Percentiles rank a stretch among this genome's conserved stretches.
These are phyloP conservation scores for Striga asiatica DNA, from an alignment of 257 asterid genomes.

Conservation along the genomic window DNA sequence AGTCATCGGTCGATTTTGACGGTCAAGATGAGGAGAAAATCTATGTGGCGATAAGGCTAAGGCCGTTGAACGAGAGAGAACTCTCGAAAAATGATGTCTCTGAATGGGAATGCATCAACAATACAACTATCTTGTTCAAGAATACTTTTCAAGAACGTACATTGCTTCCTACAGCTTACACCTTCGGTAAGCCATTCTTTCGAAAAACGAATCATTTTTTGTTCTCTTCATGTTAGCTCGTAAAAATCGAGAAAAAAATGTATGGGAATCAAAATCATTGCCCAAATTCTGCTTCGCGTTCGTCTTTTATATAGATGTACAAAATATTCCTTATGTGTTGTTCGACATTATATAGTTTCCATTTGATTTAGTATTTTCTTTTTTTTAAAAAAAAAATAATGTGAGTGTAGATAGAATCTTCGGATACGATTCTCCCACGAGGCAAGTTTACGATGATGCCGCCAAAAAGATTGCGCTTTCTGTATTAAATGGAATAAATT, in stretches of 20 bases:
- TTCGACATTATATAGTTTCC: not conserved
- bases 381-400: too few species aligned
- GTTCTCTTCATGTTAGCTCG: too few species aligned
- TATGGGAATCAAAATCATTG: too few species aligned
- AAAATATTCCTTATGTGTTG: too few species aligned
- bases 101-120: constrained; percentile 84
- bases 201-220: too few species aligned
- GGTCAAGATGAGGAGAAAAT: constrained; percentile 61
- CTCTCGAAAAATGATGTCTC: constrained; percentile 36
- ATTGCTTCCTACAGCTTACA: constrained; percentile 48
- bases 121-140: constrained; percentile 60
- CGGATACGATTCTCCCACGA: constrained; percentile 45
- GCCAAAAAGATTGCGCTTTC: constrained; percentile 78
- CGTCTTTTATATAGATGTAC: too few species aligned
- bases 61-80: constrained; percentile 79
- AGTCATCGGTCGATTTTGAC: constrained; percentile 28
- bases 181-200: constrained; percentile 41
- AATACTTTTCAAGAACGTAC: constrained; percentile 50
- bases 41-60: constrained; percentile 63
- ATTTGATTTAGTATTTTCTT: not conserved
- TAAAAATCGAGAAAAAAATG: too few species aligned
- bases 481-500: constrained; percentile 70
- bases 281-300: too few species aligned
- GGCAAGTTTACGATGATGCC: constrained; percentile 68
- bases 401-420: constrained; percentile 62